Conservation (phyloP, 345 rosid species). For the Sonneratia caseolaris region DNA sequence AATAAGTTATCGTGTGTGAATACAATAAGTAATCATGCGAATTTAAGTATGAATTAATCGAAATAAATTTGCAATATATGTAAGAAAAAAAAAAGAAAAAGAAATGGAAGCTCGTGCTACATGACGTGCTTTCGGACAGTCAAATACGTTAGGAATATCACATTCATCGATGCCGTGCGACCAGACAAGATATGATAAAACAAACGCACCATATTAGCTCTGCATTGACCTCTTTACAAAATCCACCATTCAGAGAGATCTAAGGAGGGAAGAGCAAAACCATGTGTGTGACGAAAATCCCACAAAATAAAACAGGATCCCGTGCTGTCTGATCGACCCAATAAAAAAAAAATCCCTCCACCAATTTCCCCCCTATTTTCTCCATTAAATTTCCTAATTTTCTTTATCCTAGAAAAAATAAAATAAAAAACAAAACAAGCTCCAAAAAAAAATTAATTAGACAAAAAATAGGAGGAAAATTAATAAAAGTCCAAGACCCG, state of each 20-base stretch:
- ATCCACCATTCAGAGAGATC: background rate
- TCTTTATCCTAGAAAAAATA: background rate
- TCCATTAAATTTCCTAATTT: background rate
- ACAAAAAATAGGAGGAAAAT: background rate
- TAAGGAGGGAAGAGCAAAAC: background rate
- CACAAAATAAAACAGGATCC: background rate
- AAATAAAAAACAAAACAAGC: background rate
- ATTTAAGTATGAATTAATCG: too few relatives aligned
- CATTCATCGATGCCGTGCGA: too few relatives aligned
- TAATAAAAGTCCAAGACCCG: conserved; percentile 2
- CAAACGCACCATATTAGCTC: too few relatives aligned
- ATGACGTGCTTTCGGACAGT: too few relatives aligned
- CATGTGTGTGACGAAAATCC: background rate
- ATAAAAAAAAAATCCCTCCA: background rate
- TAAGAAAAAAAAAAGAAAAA: too few relatives aligned
- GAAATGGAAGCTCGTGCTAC: too few relatives aligned
- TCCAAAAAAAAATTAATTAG: background rate
- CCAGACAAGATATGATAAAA: too few relatives aligned
- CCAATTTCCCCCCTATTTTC: background rate
- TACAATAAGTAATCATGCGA: too few relatives aligned
- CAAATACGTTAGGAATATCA: too few relatives aligned
- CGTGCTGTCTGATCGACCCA: background rate
- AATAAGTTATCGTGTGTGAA: too few relatives aligned
- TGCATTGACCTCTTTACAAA: background rate
- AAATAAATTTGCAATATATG: too few relatives aligned